These are phyloP conservation scores for Inga leiocalycina DNA, from an alignment of 306 rosid genomes.

Conservation along the genomic window DNA sequence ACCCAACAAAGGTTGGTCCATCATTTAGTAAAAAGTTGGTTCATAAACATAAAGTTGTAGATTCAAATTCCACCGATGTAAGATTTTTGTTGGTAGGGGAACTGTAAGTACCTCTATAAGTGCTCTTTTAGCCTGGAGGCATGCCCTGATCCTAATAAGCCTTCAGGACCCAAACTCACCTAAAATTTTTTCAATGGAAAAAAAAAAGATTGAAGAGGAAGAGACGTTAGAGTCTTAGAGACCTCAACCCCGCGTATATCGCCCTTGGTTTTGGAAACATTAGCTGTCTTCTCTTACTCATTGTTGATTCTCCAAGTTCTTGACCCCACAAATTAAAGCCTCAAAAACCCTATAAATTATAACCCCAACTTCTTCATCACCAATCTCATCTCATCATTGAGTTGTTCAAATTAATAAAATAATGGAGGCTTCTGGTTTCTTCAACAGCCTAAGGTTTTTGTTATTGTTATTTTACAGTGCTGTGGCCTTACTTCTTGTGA, in stretches of 20 bases:
- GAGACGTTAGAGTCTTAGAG: too few relatives aligned
- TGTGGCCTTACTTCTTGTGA: conserved; percentile 14
- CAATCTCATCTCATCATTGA: background rate
- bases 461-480: background rate
- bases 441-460: background rate
- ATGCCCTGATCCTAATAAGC: rapidly evolving
- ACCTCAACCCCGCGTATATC: background rate
- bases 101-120: too few relatives aligned
- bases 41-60: too few relatives aligned
- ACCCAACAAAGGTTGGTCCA: too few relatives aligned
- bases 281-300: background rate
- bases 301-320: conserved; percentile 11
- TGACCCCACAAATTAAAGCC: conserved; percentile 13
- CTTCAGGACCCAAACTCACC: too few relatives aligned
- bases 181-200: too few relatives aligned
- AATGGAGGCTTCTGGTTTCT: conserved; percentile 3
- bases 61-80: too few relatives aligned
- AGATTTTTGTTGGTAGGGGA: too few relatives aligned
- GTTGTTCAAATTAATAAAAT: background rate
- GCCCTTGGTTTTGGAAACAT: background rate
- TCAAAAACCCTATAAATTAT: background rate
- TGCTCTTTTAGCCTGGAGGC: too few relatives aligned
- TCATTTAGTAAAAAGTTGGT: too few relatives aligned
- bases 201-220: too few relatives aligned
- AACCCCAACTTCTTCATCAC: background rate